phyloP scores from a whole-genome alignment of 805 yeast genomes.

The Henningerozyma blattae region DNA sequence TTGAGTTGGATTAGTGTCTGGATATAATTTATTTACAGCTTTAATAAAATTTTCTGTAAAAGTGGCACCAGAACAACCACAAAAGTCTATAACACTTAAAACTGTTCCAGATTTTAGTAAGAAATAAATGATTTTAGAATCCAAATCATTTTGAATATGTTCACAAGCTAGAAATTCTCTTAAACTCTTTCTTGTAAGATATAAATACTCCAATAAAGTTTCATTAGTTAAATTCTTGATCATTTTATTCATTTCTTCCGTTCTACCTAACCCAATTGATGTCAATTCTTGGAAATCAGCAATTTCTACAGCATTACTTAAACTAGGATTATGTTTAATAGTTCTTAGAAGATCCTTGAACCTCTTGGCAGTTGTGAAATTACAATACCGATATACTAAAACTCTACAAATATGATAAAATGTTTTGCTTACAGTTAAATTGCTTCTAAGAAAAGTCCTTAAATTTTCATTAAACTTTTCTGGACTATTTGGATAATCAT shows the following conservation, averaged over 20 bases:
- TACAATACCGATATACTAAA: constrained; percentile 52
- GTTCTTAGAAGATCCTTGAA: constrained; percentile 60
- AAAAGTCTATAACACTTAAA: constrained; percentile 68
- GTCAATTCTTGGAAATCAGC: constrained; percentile 85
- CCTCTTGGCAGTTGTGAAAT: constrained; percentile 69
- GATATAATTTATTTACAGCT: constrained; percentile 18
- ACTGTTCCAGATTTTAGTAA: constrained; percentile 22
- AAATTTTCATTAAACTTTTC: constrained; percentile 32
- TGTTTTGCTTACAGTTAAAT: constrained; percentile 43
- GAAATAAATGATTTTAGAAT: constrained; percentile 29
- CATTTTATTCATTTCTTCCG: constrained; percentile 81
- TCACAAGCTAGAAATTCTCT: constrained; percentile 76
- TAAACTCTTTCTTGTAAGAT: constrained; percentile 47
- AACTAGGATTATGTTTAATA: constrained; percentile 31
- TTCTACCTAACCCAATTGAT: constrained; percentile 78
- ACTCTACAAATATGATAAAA: constrained; percentile 47
- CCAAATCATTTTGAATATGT: constrained; percentile 74
- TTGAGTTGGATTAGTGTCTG: constrained; percentile 6
- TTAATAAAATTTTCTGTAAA: constrained; percentile 48
- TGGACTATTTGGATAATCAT: constrained; percentile 39
- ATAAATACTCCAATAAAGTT: constrained; percentile 55
- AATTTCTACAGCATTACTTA: constrained; percentile 51
- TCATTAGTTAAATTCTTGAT: constrained; percentile 78
- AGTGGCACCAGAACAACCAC: constrained; percentile 65
- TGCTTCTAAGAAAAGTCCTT: constrained; percentile 38